phyloP scores from a whole-genome alignment of 305 asterid species.

The Rubia peregrina region DNA sequence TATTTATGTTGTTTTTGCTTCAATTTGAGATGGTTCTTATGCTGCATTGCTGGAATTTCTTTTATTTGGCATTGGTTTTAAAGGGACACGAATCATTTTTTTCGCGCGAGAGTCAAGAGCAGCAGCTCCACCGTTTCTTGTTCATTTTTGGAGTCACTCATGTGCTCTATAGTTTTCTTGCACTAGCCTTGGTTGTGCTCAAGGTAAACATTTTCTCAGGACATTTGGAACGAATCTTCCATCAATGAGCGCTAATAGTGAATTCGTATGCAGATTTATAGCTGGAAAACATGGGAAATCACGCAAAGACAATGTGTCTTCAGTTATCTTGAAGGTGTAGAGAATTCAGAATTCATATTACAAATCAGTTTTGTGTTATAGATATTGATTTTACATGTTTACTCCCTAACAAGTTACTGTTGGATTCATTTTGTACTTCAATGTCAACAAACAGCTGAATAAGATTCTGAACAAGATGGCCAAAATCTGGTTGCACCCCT shows the following conservation, averaged over 20 bases:
- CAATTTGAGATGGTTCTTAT: too few relatives aligned
- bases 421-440: slow-evolving; percentile 26
- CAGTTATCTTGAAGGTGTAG: slow-evolving; percentile 46
- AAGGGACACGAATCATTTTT: too few relatives aligned
- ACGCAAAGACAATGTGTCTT: slow-evolving; percentile 69
- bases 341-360: slow-evolving; percentile 23
- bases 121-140: neutral
- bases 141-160: slow-evolving; percentile 77
- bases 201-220: slow-evolving; percentile 40
- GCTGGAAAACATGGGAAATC: slow-evolving; percentile 90
- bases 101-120: slow-evolving; percentile 4
- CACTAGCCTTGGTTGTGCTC: slow-evolving; percentile 75
- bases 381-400: neutral
- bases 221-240: neutral
- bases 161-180: slow-evolving; percentile 66
- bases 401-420: neutral
- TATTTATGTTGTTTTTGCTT: too few relatives aligned
- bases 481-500: slow-evolving; percentile 77
- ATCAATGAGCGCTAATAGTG: neutral
- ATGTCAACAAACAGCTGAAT: slow-evolving; percentile 92
- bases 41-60: too few relatives aligned
- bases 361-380: neutral
- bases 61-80: too few relatives aligned
- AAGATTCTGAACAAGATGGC: slow-evolving; percentile 78
- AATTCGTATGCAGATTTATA: slow-evolving; percentile 48